Evolutionary conservation across 805 yeast species (phyloP), one percentile per base, ranked within the genome.

Genomic region (Spathaspora sp.): DNA sequence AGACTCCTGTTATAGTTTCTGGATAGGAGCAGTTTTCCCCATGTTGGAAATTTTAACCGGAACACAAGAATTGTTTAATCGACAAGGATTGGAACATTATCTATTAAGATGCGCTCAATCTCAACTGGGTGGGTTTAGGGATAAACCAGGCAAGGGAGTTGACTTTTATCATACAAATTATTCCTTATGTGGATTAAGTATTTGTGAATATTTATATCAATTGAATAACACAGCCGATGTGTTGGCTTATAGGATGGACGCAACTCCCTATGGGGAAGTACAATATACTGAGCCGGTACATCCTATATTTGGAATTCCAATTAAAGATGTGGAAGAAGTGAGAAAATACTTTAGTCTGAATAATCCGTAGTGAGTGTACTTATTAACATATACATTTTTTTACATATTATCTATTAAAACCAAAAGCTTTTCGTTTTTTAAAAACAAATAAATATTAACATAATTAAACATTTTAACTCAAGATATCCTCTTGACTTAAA

Each of bases 131-230:
- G 99, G 99, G 0, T 71, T 94, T 18, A 69, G 85, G 46, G 99
- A 94, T 65, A 94, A 94, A 65, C 98, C 98, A 0, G 89, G 89
- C 1, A 81, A 79, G 54, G 59, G 67, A 6, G 83, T 94, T 0
- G 99, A 94, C 65, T 86, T 85, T 52, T 94, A 94, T 66, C 99
- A 94, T 62, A 86, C 97, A 1, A 90, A 92, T 63, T 94, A 94
- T 64, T 83, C 85, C 0, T 69, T 92, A 1, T 70, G 86, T 50
- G 99, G 99, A 0, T 70, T 93, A 28, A 80, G 89, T 45, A 69
- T 77, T 45, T 73, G 82, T 16, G 87, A 83, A 57, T 72, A 83
- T 57, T 49, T 55, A 16, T 76, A 75, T 57, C 35, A 38, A 10
- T 45, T 66, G 11, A 32, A 8, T 8, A 47, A 47, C 3, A 42